Conservation (phyloP, 108 stramenopile species). For the Nitzschia palea region DNA sequence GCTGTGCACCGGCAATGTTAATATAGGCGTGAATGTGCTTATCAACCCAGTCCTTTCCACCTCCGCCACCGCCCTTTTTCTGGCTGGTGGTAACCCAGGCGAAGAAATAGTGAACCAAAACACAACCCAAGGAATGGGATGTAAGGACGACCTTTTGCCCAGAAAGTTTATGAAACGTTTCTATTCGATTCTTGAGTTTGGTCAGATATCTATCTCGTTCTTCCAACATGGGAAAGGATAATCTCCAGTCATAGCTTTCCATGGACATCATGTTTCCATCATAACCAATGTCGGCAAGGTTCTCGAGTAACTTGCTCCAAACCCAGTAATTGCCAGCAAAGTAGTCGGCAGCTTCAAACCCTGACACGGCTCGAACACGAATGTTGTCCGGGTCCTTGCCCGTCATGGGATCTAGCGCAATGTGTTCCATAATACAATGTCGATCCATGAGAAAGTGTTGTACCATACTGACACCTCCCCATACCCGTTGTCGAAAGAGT, state of each 20-base stretch:
- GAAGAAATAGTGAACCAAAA: slow-evolving; percentile 77
- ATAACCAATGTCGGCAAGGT: slow-evolving; percentile 87
- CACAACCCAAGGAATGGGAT: slow-evolving; percentile 82
- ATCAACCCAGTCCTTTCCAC: slow-evolving; percentile 81
- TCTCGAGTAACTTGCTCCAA: slow-evolving; percentile 76
- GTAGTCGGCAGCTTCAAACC: slow-evolving; percentile 86
- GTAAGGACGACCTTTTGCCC: slow-evolving; percentile 78
- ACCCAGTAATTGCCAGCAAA: slow-evolving; percentile 83
- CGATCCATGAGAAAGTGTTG: slow-evolving; percentile 66
- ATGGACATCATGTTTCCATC: slow-evolving; percentile 74
- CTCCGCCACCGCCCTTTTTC: slow-evolving; percentile 65
- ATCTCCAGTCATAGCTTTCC: slow-evolving; percentile 90
- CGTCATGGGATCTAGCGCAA: slow-evolving; percentile 73
- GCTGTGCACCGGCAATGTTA: slow-evolving; percentile 88
- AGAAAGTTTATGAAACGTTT: slow-evolving; percentile 60
- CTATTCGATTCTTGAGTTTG: slow-evolving; percentile 70
- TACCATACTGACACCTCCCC: slow-evolving; percentile 76
- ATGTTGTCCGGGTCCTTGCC: slow-evolving; percentile 76
- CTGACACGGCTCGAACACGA: slow-evolving; percentile 74
- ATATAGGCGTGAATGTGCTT: slow-evolving; percentile 74
- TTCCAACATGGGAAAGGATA: slow-evolving; percentile 75
- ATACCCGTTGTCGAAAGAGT: slow-evolving; percentile 83
- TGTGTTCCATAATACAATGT: slow-evolving; percentile 79
- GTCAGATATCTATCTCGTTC: slow-evolving; percentile 85
- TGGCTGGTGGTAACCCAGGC: slow-evolving; percentile 70